Conservation (phyloP, 441 rosid species). For the Biscutella laevigata region DNA sequence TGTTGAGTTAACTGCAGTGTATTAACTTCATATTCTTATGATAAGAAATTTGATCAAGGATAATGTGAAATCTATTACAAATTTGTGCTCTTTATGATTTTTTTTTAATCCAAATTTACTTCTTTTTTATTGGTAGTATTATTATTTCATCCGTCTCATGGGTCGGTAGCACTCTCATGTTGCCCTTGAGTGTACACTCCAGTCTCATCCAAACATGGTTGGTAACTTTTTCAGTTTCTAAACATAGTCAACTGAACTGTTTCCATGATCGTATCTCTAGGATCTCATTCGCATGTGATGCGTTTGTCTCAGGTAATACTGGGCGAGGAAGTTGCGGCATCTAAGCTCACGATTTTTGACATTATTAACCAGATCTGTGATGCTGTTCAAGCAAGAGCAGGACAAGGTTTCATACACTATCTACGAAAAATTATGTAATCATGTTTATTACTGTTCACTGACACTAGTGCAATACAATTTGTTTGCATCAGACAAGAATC, state of each 20-base stretch:
- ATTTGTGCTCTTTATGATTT: conserved; percentile 1
- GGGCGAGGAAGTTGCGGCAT: conserved; percentile 96
- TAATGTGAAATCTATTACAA: conserved; percentile 1
- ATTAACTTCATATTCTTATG: neutral
- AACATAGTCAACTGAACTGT: neutral
- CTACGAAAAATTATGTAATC: conserved; percentile 11
- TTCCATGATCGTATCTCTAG: neutral
- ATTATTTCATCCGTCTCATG: conserved; percentile 95
- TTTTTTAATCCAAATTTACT: neutral
- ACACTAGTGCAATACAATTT: conserved; percentile 14
- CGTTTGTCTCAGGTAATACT: conserved; percentile 57
- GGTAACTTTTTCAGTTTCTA: conserved; percentile 18
- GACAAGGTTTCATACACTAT: conserved; percentile 45
- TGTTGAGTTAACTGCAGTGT: neutral
- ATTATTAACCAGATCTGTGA: conserved; percentile 79
- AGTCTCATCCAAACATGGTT: conserved; percentile 98
- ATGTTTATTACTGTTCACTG: conserved; percentile 10
- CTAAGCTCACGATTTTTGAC: conserved; percentile 94
- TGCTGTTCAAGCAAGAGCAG: conserved; percentile 95
- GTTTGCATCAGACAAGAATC: conserved; percentile 64
- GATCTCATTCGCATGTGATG: conserved; percentile 3
- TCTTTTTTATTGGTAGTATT: conserved; percentile 49
- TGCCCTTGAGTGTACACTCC: conserved; percentile 95
- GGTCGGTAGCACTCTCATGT: conserved; percentile 97
- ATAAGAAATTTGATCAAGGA: neutral